Base-by-base conservation (phyloP, 768 basidiomycete species). In the Pulveroboletus sp. region DNA sequence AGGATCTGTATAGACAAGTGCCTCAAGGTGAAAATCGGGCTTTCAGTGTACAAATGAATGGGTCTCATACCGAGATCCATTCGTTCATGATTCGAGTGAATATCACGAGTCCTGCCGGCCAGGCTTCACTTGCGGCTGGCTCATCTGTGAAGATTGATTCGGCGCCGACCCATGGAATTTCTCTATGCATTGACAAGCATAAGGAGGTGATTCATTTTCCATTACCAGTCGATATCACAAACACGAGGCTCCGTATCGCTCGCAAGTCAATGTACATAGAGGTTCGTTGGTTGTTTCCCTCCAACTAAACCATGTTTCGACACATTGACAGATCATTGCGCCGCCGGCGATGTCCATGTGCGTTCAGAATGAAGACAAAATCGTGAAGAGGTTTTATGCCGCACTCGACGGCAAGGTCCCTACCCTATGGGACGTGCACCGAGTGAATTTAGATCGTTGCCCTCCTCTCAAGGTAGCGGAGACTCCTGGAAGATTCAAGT, bases 251-350 rank as follows among this genome's bases (percentile, higher is more conserved):
- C 10, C 72, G 78, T 5, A 55, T 82, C 29, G 81, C 82, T 9
- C 71, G 81, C 33, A 80, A 77, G 53, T 83, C 80, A 1, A 69
- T 60, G 21, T 84, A 78, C 48, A 63, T 82, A 5, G 72, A 68
- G 60, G 69, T 68, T 20, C 3, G 60, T 50, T 4, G 24, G 10
- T 36, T 12, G 4, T 16, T 14, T 8, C n/a, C 11, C 1, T 7
- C 16, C 39, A 14, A 7, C 24, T 5, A 11, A 12, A 33, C 4
- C 29, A n/a, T 17, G 19, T 2, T 6, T 11, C 50, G 24, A 59
- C 6, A 32, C 24, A 10, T 44, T 32, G 35, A 31, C 33, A 52
- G 65, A 64, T 67, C 12, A 46, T 59, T 12, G 51, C 58, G 10
- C 59, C 58, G n/a, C 21, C 53, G 1, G 51, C 49, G 5, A 3